These are phyloP conservation scores for Gracilariopsis chorda DNA, from an alignment of 23 red algal genomes.

Conservation along the genomic window DNA sequence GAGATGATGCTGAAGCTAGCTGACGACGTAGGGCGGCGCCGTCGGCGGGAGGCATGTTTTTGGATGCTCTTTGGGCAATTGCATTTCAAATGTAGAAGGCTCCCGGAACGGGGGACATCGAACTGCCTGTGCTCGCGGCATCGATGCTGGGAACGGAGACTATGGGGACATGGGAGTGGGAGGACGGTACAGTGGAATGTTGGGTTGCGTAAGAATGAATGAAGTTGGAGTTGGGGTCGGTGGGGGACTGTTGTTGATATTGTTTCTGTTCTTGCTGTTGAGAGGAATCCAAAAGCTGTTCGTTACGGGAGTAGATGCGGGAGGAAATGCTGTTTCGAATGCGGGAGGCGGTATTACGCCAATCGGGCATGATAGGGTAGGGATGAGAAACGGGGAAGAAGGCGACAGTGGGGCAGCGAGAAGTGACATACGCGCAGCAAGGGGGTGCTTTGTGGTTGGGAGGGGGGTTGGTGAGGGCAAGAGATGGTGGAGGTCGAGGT, in stretches of 20 bases:
- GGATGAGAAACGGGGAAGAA: neutral
- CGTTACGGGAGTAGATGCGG: conserved; percentile 20
- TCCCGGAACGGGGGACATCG: conserved; percentile 47
- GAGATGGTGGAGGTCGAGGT: neutral
- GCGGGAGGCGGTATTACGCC: conserved; percentile 46
- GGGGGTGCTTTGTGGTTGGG: too few species aligned
- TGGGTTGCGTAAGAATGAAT: neutral
- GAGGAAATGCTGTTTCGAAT: conserved; percentile 56
- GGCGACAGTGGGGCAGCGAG: neutral
- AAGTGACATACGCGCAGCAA: neutral
- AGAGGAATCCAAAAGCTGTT: too few species aligned
- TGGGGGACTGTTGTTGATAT: neutral
- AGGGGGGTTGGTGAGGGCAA: neutral
- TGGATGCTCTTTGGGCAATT: conserved; percentile 38
- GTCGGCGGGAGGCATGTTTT: conserved; percentile 55
- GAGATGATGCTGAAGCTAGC: too few species aligned
- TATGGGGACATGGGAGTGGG: neutral
- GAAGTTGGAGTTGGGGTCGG: neutral
- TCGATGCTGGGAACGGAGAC: conserved; percentile 54
- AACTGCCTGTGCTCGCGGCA: conserved; percentile 52
- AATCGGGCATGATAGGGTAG: conserved; percentile 48
- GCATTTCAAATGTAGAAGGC: conserved; percentile 62
- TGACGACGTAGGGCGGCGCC: conserved; percentile 52
- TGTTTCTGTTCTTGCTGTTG: neutral
- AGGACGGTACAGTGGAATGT: neutral